Evolutionary conservation across 1,284 basidiomycete species (phyloP), one percentile per base, ranked within the genome.

Genomic region (Anthracocystis walkeri): DNA sequence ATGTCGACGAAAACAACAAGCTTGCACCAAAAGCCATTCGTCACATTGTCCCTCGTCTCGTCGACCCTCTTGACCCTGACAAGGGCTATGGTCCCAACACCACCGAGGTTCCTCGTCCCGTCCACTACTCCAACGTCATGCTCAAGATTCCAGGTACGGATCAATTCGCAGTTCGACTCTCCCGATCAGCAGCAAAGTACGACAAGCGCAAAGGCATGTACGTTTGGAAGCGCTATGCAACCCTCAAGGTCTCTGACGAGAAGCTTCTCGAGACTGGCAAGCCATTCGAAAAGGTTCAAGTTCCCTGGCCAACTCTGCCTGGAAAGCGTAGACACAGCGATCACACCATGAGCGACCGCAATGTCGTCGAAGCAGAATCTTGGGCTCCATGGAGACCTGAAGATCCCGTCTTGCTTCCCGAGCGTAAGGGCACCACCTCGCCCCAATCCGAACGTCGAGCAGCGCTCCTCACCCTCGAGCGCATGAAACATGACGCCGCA

Each of bases 61-160:
- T 82, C 18, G 82, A 84, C 50, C 79, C 80, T 7, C 52, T 64
- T 12, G 59, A 62, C 6, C 68, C 71, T 3, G 78, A 80, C 12
- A 83, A 82, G 66, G 82, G 82, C 12, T 80, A 74, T 52, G 77
- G 75, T 12, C 73, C 70, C 49, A 84, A 83, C 44, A 66, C 77
- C 12, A 75, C 75, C 29, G 63, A 75, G 25, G 65, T 84, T 29
- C 77, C 80, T 4, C 74, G 80, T 29, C 80, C 83, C 31, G 72
- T 85, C 7, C 82, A 84, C 71, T 85, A 85, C 67, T 82, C 80
- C n/a, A 83, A 84, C 50, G 66, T 84, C 51, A 75, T 76, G 78
- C 81, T 84, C 69, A 82, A 82, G 58, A 70, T 84, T n/a, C 82
- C 82, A 5, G 75, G 76, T 52, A 57, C 77, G 16, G 74, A 82